Evolutionary conservation across 495 filamentous ascomycete species (phyloP), one percentile per base, ranked within the genome.

Genomic region (Neurospora sp.): DNA sequence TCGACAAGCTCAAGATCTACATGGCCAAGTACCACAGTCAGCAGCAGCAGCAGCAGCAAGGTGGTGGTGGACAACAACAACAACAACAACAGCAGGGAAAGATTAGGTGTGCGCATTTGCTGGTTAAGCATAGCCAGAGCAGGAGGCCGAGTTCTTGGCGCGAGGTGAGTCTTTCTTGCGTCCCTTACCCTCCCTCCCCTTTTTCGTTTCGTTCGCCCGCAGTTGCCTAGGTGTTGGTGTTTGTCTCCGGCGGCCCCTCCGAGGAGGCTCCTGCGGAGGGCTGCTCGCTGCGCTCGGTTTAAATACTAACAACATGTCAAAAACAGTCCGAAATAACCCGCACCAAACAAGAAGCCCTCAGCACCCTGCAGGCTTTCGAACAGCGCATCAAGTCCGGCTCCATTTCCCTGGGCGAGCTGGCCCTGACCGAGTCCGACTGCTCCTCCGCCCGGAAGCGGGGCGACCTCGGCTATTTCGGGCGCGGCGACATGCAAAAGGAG

Each of bases 401-500:
- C 73, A 81, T 84, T 14, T 85, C 84, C 40, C 84, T 99, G 37
- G 92, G 92, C 37, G 90, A 97, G 72, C 83, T 99, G 70, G 96
- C 96, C 6, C 85, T 89, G 71, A 91, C 89, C 35, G 96, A 98
- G 82, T 96, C 92, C 14, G 96, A 99, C 84, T 98, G 95, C 82
- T 96, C 91, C 82, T 97, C 93, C 78, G 94, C 95, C 3, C 88
- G 93, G 75, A 99, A 98, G 87, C 89, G 89, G 76, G 96, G 96
- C 39, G 96, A 98, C 82, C 84, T 99, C 86, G 96, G 96, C 1
- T 97, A 93, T 81, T 99, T 99, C 78, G 94, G 93, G 31, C 89
- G 83, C 71, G 92, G 93, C 6, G 96, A 99, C 77, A 99, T 99
- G 96, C 96, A 99, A 78, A 97, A 95, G 85, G 96, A 98, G 82